Conservation (phyloP, 73 alveolate species). For the Paramecium sonneborni region DNA sequence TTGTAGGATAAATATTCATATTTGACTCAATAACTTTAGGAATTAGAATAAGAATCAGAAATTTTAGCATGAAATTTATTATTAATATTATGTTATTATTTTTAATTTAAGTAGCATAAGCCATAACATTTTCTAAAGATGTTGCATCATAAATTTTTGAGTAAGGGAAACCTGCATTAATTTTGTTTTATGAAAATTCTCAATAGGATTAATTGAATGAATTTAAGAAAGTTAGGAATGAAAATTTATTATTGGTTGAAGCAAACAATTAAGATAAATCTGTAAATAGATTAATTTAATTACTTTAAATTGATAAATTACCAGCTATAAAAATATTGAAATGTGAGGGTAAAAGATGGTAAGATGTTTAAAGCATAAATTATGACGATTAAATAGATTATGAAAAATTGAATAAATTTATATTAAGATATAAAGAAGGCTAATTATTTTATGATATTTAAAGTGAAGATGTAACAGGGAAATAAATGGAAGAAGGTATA, state of each 20-base stretch:
- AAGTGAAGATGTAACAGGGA: constrained; percentile 29
- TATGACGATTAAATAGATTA: background rate
- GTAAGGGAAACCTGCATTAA: background rate
- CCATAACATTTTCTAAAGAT: background rate
- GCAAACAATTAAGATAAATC: background rate
- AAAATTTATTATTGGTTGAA: background rate
- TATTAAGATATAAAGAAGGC: background rate
- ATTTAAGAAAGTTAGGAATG: constrained; percentile 7
- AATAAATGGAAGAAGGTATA: background rate
- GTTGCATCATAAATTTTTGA: constrained; percentile 1
- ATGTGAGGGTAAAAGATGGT: background rate
- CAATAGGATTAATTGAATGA: background rate
- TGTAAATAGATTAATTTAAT: background rate
- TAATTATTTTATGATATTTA: background rate
- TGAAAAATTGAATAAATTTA: constrained; percentile 2
- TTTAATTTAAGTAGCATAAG: background rate
- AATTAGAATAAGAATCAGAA: background rate
- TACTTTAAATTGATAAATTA: background rate
- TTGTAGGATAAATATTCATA: background rate
- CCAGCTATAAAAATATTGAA: constrained; percentile 18
- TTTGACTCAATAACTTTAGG: background rate
- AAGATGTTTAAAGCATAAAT: background rate
- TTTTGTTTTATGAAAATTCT: background rate
- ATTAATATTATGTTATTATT: background rate
- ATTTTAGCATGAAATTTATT: background rate